phyloP scores from a whole-genome alignment of 78 protist species.

The Dictyostelium discoideum region dicty_2.7 NC_007089.4:6198501-6199000 shows the following conservation, averaged over 20 bases:
- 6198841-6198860: neutral
- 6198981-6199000: neutral
- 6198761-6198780: neutral
- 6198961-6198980: neutral
- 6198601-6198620: neutral
- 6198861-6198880: neutral
- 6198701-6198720: neutral
- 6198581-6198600: neutral
- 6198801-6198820: neutral
- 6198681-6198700: neutral
- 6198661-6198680: conserved; percentile 6
- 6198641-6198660: neutral
- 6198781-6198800: too few relatives aligned
- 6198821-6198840: neutral
- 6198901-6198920: neutral
- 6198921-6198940: neutral
- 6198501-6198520: neutral
- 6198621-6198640: neutral
- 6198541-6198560: neutral
- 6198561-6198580: neutral
- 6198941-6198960: neutral
- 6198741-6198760: neutral
- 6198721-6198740: neutral
- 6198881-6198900: neutral
- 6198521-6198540: neutral